Evolutionary conservation across 2,329 filamentous ascomycete genomes (phyloP).

Genomic region (Fusarium sp.): DNA sequence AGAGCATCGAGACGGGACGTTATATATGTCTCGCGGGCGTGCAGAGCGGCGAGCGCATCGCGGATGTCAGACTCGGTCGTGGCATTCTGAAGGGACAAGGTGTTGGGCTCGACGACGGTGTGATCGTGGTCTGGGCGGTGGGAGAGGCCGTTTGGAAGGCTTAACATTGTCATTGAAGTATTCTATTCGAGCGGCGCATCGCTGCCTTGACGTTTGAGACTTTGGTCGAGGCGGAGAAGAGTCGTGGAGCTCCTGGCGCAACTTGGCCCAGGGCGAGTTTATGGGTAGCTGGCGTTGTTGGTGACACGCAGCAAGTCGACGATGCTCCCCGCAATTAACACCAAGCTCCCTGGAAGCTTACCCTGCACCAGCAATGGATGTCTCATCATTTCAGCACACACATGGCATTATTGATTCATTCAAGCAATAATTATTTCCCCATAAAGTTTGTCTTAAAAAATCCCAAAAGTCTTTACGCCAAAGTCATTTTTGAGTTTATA

Average conservation of each 20-base stretch:
- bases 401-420: not conserved
- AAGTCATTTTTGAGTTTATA: slow-evolving; percentile 11
- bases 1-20: slow-evolving; percentile 80
- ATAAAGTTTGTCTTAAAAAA: not conserved
- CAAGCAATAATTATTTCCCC: not conserved
- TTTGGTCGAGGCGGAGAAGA: slow-evolving; percentile 20
- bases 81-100: slow-evolving; percentile 70
- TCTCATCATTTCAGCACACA: not conserved
- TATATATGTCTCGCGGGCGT: slow-evolving; percentile 78
- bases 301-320: slow-evolving; percentile 40
- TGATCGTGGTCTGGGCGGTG: slow-evolving; percentile 47
- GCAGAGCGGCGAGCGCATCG: slow-evolving; percentile 78
- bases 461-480: slow-evolving; percentile 30
- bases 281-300: slow-evolving; percentile 23
- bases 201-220: slow-evolving; percentile 45
- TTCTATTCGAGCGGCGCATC: slow-evolving; percentile 55
- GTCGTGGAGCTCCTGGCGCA: slow-evolving; percentile 30
- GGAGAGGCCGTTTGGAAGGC: slow-evolving; percentile 57
- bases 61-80: slow-evolving; percentile 83
- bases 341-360: slow-evolving; percentile 9
- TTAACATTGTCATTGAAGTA: slow-evolving; percentile 58
- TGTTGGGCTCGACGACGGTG: slow-evolving; percentile 40
- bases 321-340: slow-evolving; percentile 35
- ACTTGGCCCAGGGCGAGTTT: slow-evolving; percentile 13
- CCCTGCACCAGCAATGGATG: slow-evolving; percentile 22